phyloP scores from a whole-genome alignment of 2,329 filamentous ascomycete species.

The Ophiosphaerella narmari region DNA sequence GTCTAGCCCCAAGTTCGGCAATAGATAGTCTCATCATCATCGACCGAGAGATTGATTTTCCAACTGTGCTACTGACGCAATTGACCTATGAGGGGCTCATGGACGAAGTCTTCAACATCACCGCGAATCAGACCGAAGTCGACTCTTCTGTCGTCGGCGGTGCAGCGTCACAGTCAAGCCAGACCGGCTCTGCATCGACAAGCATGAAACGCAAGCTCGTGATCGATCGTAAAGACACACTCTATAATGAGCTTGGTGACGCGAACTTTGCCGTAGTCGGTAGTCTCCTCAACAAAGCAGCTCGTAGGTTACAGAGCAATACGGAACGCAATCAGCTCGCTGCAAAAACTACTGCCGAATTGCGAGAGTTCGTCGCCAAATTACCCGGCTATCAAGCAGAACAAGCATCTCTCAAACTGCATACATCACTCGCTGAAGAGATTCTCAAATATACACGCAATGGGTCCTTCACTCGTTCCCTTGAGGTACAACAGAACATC shows the following conservation, averaged over 20 bases:
- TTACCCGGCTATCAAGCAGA: constrained; percentile 91
- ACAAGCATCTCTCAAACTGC: constrained; percentile 87
- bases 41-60: constrained; percentile 92
- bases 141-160: constrained; percentile 86
- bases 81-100: constrained; percentile 95
- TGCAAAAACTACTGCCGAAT: constrained; percentile 85
- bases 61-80: constrained; percentile 89
- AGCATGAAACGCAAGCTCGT: constrained; percentile 84
- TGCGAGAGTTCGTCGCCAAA: constrained; percentile 94
- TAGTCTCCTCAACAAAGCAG: constrained; percentile 84
- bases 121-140: constrained; percentile 90
- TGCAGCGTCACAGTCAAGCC: constrained; percentile 63
- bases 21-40: constrained; percentile 93
- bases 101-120: constrained; percentile 89
- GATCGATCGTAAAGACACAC: constrained; percentile 84
- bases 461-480: constrained; percentile 82
- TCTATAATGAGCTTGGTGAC: constrained; percentile 86
- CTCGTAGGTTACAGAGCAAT: constrained; percentile 80
- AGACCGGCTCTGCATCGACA: constrained; percentile 52
- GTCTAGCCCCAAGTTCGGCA: constrained; percentile 80
- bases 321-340: constrained; percentile 82
- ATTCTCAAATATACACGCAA: constrained; percentile 91
- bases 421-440: constrained; percentile 90
- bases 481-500: constrained; percentile 95
- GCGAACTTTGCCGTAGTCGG: constrained; percentile 96